phyloP scores from a whole-genome alignment of 805 yeast genomes.

The Kodamaea sagamina region DNA sequence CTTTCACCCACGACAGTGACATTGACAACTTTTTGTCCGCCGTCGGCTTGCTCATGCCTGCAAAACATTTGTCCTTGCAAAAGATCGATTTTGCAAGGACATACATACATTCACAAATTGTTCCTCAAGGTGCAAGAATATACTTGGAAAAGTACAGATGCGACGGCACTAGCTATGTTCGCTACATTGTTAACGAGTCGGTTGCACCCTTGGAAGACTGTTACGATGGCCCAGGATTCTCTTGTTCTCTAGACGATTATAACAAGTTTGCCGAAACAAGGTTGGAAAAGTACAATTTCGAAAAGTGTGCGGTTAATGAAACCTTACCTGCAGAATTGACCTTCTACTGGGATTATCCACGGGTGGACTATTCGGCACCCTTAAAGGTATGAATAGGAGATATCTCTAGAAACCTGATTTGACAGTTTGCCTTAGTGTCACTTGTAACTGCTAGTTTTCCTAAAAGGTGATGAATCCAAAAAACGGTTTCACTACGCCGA shows the following conservation, averaged over 20 bases:
- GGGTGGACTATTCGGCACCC: conserved; percentile 26
- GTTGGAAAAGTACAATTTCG: conserved; percentile 27
- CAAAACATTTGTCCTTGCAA: conserved; percentile 45
- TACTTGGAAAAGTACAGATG: conserved; percentile 40
- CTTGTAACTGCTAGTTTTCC: too few relatives aligned
- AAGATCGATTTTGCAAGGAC: conserved; percentile 49
- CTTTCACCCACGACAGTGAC: conserved; percentile 76
- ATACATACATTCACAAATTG: conserved; percentile 43
- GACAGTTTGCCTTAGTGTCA: too few relatives aligned
- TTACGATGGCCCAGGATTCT: conserved; percentile 44
- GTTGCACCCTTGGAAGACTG: conserved; percentile 39
- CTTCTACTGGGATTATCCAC: conserved; percentile 45
- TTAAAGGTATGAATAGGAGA: conserved; percentile 5
- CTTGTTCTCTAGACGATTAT: conserved; percentile 40
- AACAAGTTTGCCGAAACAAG: conserved; percentile 31
- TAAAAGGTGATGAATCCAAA: too few relatives aligned
- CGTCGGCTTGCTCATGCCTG: conserved; percentile 54
- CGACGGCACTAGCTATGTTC: conserved; percentile 32
- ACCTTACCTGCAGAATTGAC: conserved; percentile 24
- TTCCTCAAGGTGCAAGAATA: conserved; percentile 45
- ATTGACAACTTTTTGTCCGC: conserved; percentile 63
- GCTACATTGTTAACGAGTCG: conserved; percentile 43
- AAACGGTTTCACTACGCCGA: too few relatives aligned
- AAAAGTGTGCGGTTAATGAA: conserved; percentile 29
- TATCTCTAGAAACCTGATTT: too few relatives aligned